A percentile compares a stretch with the other conserved stretches of the same genome.
These are phyloP conservation scores for Salix suchowensis DNA, from an alignment of 345 rosid species.

Conservation along the genomic window DNA sequence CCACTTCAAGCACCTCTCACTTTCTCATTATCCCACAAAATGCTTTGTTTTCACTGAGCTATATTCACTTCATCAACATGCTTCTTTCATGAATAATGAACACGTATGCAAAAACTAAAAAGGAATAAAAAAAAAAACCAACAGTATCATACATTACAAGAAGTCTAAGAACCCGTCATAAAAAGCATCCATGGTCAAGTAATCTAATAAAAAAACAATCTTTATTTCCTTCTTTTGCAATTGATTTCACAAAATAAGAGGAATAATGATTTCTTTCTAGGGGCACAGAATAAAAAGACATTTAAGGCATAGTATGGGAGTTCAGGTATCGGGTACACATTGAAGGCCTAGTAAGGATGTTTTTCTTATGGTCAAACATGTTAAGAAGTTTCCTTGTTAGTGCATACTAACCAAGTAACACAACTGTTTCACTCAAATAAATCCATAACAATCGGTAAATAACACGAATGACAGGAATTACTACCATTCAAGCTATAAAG, in stretches of 20 bases:
- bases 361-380: neutral
- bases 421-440: slow-evolving; percentile 7
- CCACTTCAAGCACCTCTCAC: neutral
- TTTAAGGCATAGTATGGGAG: neutral
- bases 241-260: neutral
- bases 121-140: neutral
- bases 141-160: neutral
- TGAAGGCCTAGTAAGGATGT: neutral
- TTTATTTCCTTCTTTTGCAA: neutral
- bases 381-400: neutral
- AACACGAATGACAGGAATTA: slow-evolving; percentile 33
- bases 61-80: neutral
- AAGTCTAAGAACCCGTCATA: neutral
- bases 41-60: neutral
- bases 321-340: neutral
- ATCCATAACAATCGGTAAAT: slow-evolving; percentile 18
- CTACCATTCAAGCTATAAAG: slow-evolving; percentile 45
- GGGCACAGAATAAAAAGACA: neutral
- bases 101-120: neutral
- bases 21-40: neutral
- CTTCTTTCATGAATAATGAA: neutral
- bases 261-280: neutral
- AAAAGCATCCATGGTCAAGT: neutral
- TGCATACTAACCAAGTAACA: slow-evolving; percentile 5
- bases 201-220: neutral